Base-by-base conservation (phyloP, 345 rosid species). In the Gossypium australe region DNA sequence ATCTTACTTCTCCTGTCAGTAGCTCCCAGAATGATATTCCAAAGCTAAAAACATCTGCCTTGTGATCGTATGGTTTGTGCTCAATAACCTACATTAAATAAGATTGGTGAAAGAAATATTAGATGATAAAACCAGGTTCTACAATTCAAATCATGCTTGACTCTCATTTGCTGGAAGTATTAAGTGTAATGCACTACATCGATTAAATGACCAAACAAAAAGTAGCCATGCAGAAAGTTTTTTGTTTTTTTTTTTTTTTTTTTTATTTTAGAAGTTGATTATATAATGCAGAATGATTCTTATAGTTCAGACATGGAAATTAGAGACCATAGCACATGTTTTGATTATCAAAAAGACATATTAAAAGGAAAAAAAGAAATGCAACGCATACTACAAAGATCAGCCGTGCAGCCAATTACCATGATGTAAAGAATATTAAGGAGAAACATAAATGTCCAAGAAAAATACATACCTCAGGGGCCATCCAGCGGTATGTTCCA, bases 401-500 rank as follows among this genome's bases (percentile, higher is more conserved):
- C 13, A 67, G 74, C 73, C 5, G 56, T 6, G 65, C 24, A 51
- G 51, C 62, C 69, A 69, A 43, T 24, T 13, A 59, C 9, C 16
- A 57, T 68, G 70, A 55, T 47, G 57, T 16, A 77, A 71, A 69
- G 25, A 68, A 74, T 70, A 70, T 29, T 20, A 17, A 71, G 22
- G 75, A 48, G 16, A 68, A 70, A 66, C 66, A 64, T 66, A 18
- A 34, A 43, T 48, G 24, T 61, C 49, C 48, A 67, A 29, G 78
- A 9, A 57, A 77, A 75, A 75, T 69, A 47, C 73, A 80, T 78
- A 91, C 98, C 93, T 95, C 98, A 41, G 99, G 99, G 83, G 97
- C 98, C 98, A 95, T 95, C 99, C 99, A 95, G 70, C 97, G 92
- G 87, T 95, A 95, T 24, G 99, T 95, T 80, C 99, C 98, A 69